Percentiles rank a stretch among this genome's conserved stretches.
Evolutionary conservation across 768 basidiomycete species (phyloP).

Genomic region (Xerocomellus dryophilus): DNA sequence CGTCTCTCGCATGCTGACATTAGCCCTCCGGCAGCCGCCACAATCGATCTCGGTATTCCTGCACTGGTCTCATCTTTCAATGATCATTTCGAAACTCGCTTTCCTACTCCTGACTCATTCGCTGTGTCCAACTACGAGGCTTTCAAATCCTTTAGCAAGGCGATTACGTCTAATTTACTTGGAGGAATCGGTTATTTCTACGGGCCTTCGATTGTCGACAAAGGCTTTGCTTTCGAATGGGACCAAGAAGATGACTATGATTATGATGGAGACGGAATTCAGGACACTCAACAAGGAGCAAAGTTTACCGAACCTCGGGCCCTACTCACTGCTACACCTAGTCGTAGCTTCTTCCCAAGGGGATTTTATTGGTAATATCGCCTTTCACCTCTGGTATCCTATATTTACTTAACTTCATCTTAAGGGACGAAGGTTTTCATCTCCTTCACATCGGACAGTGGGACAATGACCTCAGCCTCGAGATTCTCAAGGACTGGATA

Average conservation of each 20-base stretch:
- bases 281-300: conserved; percentile 48
- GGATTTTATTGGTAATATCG: conserved; percentile 91
- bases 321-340: conserved; percentile 89
- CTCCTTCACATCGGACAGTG: conserved; percentile 86
- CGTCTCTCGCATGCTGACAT: conserved; percentile 1
- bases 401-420: conserved; percentile 1
- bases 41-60: conserved; percentile 67
- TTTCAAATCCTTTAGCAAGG: conserved; percentile 75
- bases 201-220: conserved; percentile 83
- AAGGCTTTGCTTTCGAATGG: conserved; percentile 85
- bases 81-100: conserved; percentile 61
- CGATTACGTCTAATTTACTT: conserved; percentile 85
- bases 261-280: conserved; percentile 38
- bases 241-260: conserved; percentile 62
- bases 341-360: conserved; percentile 94
- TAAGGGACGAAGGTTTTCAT: conserved; percentile 97
- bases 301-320: conserved; percentile 69
- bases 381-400: neutral
- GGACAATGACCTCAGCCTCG: conserved; percentile 89
- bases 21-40: conserved; percentile 43
- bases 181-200: conserved; percentile 96
- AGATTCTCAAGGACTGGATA: conserved; percentile 90
- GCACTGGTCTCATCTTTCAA: conserved; percentile 60
- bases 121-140: conserved; percentile 43
- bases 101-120: conserved; percentile 65